Evolutionary conservation across 139 green algal species (phyloP), one percentile per base, ranked within the genome.

Genomic region (Asterochloris erici): DNA sequence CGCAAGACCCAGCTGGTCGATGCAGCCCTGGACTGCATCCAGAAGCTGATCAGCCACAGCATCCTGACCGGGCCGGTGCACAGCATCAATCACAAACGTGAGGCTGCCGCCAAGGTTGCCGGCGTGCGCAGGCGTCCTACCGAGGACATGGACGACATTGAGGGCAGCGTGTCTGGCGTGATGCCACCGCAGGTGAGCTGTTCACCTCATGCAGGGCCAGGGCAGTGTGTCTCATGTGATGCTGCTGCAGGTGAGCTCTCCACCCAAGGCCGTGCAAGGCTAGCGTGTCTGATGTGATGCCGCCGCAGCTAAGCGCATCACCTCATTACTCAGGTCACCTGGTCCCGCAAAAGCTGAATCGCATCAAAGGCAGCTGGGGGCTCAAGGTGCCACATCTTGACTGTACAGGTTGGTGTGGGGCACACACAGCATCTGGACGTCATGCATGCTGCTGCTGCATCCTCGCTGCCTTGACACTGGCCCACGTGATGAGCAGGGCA

Each of bases 1-100:
- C 85, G 89, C 23, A 88, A 88, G 68, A 81, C 92, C 11, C 81
- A 89, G 73, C 84, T 98, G 63, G 88, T 97, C 23, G 96, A 98
- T 83, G 77, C 93, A 14, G 86, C 92, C 0, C 84, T 99, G 78
- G 94, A 98, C 88, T 94, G 90, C 63, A 83, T 99, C 10, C 96
- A 99, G 87, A 93, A 95, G 87, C 89, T 99, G 66, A 90, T 99
- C 2, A 92, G 95, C 10, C 94, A 96, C 82, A 85, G 88, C 74
- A 77, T 93, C 17, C 27, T 97, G 76, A 38, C 69, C 60, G 92
- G 93, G 14, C 79, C 84, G 23, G 88, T 92, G 68, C 61, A 83
- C 75, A 74, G 60, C 38, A 87, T 91, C 47, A 84, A 69, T 14
- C 87, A 87, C 47, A 82, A 79, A n/a, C 73, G 82, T 47, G 84